Evolutionary conservation across 805 yeast genomes (phyloP).

Genomic region (Komagataella kurtzmanii): DNA sequence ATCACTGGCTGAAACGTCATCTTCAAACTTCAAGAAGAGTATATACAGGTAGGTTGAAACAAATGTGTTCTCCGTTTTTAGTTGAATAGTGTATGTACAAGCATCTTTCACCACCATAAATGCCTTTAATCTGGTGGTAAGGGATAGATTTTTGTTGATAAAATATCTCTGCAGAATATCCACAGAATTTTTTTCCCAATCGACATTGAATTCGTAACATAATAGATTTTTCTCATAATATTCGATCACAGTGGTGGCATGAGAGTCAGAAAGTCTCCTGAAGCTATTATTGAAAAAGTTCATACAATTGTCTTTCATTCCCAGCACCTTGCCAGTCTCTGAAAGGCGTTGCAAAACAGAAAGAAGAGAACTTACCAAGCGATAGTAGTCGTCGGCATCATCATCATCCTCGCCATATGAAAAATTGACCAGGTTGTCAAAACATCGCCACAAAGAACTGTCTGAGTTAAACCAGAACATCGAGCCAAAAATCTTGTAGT

Average conservation of each 20-base stretch:
- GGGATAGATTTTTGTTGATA: conserved; percentile 10
- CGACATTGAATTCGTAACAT: conserved; percentile 37
- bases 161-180: conserved; percentile 32
- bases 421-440: neutral
- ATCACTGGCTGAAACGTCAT: conserved; percentile 1
- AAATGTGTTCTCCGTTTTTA: conserved; percentile 1
- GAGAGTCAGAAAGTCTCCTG: conserved; percentile 7
- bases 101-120: conserved; percentile 14
- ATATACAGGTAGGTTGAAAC: conserved; percentile 1
- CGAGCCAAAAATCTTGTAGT: neutral
- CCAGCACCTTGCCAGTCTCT: conserved; percentile 3
- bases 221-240: conserved; percentile 32
- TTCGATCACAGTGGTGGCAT: conserved; percentile 24
- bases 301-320: conserved; percentile 4
- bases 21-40: conserved; percentile 9
- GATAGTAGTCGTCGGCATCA: neutral
- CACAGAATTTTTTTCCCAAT: conserved; percentile 37
- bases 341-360: neutral
- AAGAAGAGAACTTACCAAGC: neutral
- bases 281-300: conserved; percentile 9
- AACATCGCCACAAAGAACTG: neutral
- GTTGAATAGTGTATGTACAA: conserved; percentile 10
- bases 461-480: neutral
- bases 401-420: neutral
- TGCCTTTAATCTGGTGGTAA: conserved; percentile 17